Base-by-base conservation (phyloP, 2,329 filamentous ascomycete genomes). In the Phialocephala sp. region DNA sequence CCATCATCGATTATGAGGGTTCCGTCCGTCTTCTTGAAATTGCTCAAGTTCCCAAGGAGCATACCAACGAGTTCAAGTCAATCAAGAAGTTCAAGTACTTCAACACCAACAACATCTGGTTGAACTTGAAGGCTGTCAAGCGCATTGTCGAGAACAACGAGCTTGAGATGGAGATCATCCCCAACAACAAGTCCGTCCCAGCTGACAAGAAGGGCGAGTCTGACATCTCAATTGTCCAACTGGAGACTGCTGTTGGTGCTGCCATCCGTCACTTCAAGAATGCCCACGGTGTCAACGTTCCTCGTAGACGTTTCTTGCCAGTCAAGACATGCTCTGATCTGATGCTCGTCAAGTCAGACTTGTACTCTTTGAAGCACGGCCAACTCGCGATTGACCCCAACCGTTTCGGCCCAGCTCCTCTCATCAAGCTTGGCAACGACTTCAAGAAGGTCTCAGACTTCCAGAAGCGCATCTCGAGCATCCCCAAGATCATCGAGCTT, bases 11-110 rank as follows among this genome's bases (percentile, higher is more conserved):
- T 84, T 97, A 97, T 82, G 95, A 99, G 80, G 94, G 94, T 77
- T 94, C 92, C 65, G 94, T 96, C 74, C 94, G 95, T 78, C 91
- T 99, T 72, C 91, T 99, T 61, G 95, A 99, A 85, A 97, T 99
- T 76, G 95, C 95, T 15, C 95, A 99, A 86, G 95, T 99, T 41
- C 95, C 95, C 82, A 99, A 98, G 89, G 93, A 99, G 86, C 95
- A 99, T 83, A 92, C 95, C 80, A 98, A 99, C 84, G 95, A 99
- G 85, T 99, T 99, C 92, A 99, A 99, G 90, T 97, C 94, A 58
- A 99, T 99, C 87, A 99, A 99, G 91, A 99, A 99, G 88, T 99
- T 99, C 91, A 97, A 97, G 88, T 99, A 99, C 89, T 99, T 99
- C 91, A 99, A 99, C 89, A 99, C 95, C 82, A 99, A 99, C 91